phyloP scores from a whole-genome alignment of 2,329 filamentous ascomycete genomes.

The Verticillium nubilum region DNA sequence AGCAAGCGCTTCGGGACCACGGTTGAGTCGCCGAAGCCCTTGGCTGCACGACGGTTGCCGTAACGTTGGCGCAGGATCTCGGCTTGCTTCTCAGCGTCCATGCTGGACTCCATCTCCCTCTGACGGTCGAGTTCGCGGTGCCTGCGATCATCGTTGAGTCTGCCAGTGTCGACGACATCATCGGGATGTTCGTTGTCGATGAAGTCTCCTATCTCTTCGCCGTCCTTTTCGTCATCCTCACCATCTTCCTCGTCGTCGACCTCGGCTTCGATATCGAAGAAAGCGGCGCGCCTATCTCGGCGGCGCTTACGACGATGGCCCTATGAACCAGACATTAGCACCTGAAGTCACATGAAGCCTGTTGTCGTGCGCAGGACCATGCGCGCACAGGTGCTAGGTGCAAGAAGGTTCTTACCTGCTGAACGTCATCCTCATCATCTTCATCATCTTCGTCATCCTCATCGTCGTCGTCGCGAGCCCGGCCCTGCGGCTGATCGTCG shows the following conservation, averaged over 20 bases:
- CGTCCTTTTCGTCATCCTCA: conserved; percentile 85
- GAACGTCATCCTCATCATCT: conserved; percentile 62
- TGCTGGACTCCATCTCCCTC: conserved; percentile 77
- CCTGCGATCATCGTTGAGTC: conserved; percentile 81
- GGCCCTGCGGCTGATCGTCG: conserved; percentile 28
- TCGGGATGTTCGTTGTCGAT: conserved; percentile 88
- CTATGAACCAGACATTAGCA: conserved; percentile 23
- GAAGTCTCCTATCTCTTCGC: conserved; percentile 76
- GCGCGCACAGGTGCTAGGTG: background rate
- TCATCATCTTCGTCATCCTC: conserved; percentile 59
- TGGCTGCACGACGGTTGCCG: conserved; percentile 66
- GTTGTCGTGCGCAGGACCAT: background rate
- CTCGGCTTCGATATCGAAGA: conserved; percentile 97
- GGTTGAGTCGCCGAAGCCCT: conserved; percentile 62
- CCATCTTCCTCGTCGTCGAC: conserved; percentile 91
- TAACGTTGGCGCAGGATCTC: conserved; percentile 84
- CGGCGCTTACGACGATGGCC: conserved; percentile 75
- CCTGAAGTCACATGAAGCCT: background rate
- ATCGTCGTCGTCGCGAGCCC: conserved; percentile 38
- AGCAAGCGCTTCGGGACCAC: conserved; percentile 81
- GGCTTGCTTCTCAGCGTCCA: conserved; percentile 92
- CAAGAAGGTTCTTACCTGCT: conserved; percentile 41
- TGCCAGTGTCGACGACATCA: conserved; percentile 75
- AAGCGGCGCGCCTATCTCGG: conserved; percentile 70
- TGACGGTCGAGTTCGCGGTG: conserved; percentile 92